Base-by-base conservation (phyloP, 768 basidiomycete species). In the Termitomyces sp. region DNA sequence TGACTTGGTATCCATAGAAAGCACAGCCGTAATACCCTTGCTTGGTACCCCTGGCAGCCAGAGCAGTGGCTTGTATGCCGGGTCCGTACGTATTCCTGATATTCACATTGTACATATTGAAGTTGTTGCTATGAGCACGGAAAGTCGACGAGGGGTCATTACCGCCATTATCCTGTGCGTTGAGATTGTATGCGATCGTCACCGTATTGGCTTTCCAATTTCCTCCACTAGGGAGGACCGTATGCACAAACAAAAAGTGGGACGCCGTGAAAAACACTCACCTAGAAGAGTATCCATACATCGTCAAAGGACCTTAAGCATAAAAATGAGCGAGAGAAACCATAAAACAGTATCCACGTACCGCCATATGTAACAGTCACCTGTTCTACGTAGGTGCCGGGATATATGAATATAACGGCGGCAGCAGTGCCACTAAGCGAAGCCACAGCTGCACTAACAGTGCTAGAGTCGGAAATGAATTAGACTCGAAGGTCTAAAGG, bases 321-420 rank as follows among this genome's bases (percentile, higher is more conserved):
- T 18, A 11, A 7, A 41, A 31, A 15, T 33, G 27, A 50, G 25
- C 18, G 13, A 13, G 15, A 23, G 31, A 31, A 22, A 36, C 2
- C 11, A 38, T 12, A 3, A 13, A 7, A 23, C 15, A 11, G 11
- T 16, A 27, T 13, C 15, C 4, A 49, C 46, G 10, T 42, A 46
- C 53, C 53, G 2, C 59, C 46, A 20, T 62, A 59, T 18, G 54
- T 57, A 29, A 68, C 62, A 42, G 50, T 50, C n/a, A 68, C 67
- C 51, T 68, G 67, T 40, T 68, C 67, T 3, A 60, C 57, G 53
- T 68, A 68, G 7, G 63, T 65, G 6, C 67, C 67, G 16, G 66
- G 60, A 40, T 58, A 66, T 16, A 68, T 59, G 46, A 68, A 67
- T 20, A 66, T 59, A 2, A 54, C 56, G n/a, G 56, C 57, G 15